Evolutionary conservation across 306 rosid genomes (phyloP).

Genomic region (Phaseolus lunatus): DNA sequence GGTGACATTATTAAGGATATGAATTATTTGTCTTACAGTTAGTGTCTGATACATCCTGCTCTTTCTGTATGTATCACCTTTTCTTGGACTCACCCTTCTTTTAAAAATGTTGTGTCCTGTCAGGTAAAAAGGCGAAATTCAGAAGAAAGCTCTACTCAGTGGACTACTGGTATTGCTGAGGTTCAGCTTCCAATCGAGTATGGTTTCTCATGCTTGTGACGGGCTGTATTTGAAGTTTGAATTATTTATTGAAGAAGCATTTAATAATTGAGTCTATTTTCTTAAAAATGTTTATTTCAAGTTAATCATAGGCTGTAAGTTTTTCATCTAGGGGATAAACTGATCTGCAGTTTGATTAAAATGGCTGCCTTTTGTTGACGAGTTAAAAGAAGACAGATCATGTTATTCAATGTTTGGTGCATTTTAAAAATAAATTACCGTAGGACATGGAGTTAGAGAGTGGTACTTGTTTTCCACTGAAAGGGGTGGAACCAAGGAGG

Average conservation of each 20-base stretch:
- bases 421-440: not conserved
- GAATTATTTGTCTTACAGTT: not conserved
- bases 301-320: not conserved
- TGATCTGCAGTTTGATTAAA: constrained; percentile 5
- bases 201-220: constrained; percentile 44
- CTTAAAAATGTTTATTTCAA: constrained; percentile 2
- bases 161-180: constrained; percentile 99
- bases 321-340: constrained; percentile 21
- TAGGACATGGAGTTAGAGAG: not conserved
- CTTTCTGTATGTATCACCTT: not conserved
- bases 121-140: constrained; percentile 94
- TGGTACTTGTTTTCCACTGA: not conserved
- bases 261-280: not conserved
- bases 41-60: constrained; percentile 5
- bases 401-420: not conserved
- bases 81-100: not conserved
- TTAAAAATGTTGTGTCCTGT: constrained; percentile 24
- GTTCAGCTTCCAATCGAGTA: constrained; percentile 98
- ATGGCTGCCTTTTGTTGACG: not conserved
- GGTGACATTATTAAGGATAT: not conserved
- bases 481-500: not conserved
- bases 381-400: not conserved
- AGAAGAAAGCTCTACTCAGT: constrained; percentile 97
- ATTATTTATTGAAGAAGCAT: constrained; percentile 4
- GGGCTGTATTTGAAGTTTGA: constrained; percentile 18